phyloP scores from a whole-genome alignment of 495 filamentous ascomycete genomes.

The Penicillium cosmopolitanum region DNA sequence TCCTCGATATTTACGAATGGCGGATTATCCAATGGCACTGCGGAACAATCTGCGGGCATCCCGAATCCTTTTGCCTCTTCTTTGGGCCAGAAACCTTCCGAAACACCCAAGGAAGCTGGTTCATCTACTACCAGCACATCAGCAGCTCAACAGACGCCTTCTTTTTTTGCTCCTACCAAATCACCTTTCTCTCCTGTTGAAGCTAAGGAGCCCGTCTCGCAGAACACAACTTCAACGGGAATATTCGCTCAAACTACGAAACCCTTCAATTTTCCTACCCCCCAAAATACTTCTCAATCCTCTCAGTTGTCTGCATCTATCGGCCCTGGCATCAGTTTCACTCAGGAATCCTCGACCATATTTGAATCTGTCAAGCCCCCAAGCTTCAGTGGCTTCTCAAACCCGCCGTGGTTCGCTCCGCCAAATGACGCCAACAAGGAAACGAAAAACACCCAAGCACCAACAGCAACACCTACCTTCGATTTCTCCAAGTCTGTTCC shows the following conservation, averaged over 20 bases:
- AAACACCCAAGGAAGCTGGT: not conserved
- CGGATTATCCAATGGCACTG: not conserved
- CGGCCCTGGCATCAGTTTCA: not conserved
- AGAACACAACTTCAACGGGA: not conserved
- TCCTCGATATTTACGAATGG: not conserved
- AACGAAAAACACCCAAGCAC: conserved; percentile 1
- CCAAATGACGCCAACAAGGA: not conserved
- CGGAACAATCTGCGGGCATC: not conserved
- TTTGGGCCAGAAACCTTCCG: not conserved
- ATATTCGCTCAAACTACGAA: not conserved
- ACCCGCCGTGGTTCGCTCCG: conserved; percentile 16
- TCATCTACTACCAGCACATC: not conserved
- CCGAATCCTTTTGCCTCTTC: conserved; percentile 9
- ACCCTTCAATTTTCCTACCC: not conserved
- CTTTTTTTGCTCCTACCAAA: conserved; percentile 8
- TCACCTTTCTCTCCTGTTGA: conserved; percentile 5
- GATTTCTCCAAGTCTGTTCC: conserved; percentile 1
- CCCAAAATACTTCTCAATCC: conserved; percentile 12
- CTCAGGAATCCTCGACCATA: conserved; percentile 19
- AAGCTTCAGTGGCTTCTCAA: not conserved
- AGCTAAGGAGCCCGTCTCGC: not conserved
- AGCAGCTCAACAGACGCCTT: not conserved
- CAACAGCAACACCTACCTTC: not conserved
- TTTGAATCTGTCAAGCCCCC: conserved; percentile 18
- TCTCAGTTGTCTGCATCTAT: conserved; percentile 1